phyloP scores from a whole-genome alignment of 2,329 filamentous ascomycete species.

The Penicillium sp. region DNA sequence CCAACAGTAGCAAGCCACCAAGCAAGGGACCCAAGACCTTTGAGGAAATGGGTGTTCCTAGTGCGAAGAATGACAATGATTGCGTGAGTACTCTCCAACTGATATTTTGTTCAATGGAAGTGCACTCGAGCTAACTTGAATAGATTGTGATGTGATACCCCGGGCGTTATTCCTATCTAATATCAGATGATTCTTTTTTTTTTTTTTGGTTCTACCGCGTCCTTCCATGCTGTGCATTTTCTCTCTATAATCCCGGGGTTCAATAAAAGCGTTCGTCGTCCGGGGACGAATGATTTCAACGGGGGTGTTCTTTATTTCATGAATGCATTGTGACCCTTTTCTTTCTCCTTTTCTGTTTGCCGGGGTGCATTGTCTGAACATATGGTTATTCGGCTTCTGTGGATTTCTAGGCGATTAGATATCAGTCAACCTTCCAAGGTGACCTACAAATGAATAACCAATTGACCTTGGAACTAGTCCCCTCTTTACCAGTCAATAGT shows the following conservation, averaged over 20 bases:
- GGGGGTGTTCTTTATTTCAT: conserved; percentile 11
- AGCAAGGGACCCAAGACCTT: conserved; percentile 90
- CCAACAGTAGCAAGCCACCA: conserved; percentile 38
- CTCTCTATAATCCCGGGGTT: conserved; percentile 14
- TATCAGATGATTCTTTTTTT: conserved; percentile 18
- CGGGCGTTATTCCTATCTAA: conserved; percentile 17
- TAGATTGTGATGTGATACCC: conserved; percentile 48
- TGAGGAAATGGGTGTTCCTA: conserved; percentile 95
- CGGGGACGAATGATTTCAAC: conserved; percentile 13
- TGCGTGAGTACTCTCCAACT: conserved; percentile 65
- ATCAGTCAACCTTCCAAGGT: too few relatives aligned
- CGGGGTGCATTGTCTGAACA: conserved; percentile 13
- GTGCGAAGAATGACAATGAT: conserved; percentile 79
- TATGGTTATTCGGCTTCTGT: conserved; percentile 17
- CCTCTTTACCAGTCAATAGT: too few relatives aligned
- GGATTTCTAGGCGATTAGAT: background rate
- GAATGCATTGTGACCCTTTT: conserved; percentile 19
- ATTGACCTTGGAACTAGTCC: too few relatives aligned
- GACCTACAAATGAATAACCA: too few relatives aligned
- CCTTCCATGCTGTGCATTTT: conserved; percentile 19
- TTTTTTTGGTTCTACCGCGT: background rate
- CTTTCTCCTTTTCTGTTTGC: background rate
- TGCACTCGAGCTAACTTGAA: conserved; percentile 14
- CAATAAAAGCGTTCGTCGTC: conserved; percentile 12
- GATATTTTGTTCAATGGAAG: too few relatives aligned